phyloP scores from a whole-genome alignment of 257 asterid genomes.

The Nemophila menziesii region DNA sequence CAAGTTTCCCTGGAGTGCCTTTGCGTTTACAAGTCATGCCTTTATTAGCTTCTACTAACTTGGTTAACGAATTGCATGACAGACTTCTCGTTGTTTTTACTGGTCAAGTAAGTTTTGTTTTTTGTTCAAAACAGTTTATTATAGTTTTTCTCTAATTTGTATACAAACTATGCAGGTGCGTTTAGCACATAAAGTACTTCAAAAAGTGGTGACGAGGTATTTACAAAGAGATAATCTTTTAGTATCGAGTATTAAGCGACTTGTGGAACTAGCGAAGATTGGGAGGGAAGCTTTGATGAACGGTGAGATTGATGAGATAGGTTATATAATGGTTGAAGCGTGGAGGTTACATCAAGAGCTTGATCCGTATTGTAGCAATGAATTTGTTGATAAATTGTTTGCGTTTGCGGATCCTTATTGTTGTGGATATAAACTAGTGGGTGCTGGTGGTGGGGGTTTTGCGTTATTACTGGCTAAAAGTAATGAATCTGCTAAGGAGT shows the following conservation, averaged over 20 bases:
- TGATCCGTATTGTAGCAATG: slow-evolving; percentile 92
- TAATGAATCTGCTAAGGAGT: slow-evolving; percentile 49
- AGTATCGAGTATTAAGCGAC: slow-evolving; percentile 80
- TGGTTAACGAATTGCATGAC: slow-evolving; percentile 53
- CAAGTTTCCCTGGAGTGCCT: slow-evolving; percentile 83
- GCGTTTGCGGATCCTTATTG: slow-evolving; percentile 51
- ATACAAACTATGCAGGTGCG: slow-evolving; percentile 53
- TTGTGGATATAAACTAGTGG: slow-evolving; percentile 84
- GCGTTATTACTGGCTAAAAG: slow-evolving; percentile 67
- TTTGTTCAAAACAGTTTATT: too few species aligned
- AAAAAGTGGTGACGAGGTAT: slow-evolving; percentile 87
- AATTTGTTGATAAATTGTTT: slow-evolving; percentile 66
- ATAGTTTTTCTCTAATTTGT: background rate
- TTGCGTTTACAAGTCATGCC: slow-evolving; percentile 78
- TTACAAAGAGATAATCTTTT: slow-evolving; percentile 84
- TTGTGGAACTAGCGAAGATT: slow-evolving; percentile 69
- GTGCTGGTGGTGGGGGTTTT: slow-evolving; percentile 99
- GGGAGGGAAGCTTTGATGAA: slow-evolving; percentile 95
- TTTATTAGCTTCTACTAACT: slow-evolving; percentile 59
- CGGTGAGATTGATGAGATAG: slow-evolving; percentile 59
- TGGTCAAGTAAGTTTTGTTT: slow-evolving; percentile 52
- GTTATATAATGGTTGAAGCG: slow-evolving; percentile 65
- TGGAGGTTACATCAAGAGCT: slow-evolving; percentile 99
- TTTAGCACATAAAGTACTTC: slow-evolving; percentile 86
- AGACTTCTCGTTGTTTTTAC: slow-evolving; percentile 85